Base-by-base conservation (phyloP, 1,284 basidiomycete genomes). In the Stygiomarasmius scandens region DNA sequence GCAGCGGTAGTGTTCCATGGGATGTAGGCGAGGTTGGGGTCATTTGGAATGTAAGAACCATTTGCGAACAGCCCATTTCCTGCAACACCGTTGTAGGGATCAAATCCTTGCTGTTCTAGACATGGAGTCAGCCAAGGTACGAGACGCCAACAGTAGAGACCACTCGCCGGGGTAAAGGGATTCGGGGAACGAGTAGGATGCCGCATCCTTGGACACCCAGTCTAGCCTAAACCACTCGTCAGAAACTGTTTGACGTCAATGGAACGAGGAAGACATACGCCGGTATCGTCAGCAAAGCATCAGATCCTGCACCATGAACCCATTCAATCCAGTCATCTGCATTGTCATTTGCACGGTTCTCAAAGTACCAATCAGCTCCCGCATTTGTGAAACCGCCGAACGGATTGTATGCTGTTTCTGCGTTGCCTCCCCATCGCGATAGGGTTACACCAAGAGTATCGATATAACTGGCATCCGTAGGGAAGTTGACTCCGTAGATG, bases 401-500 rank as follows among this genome's bases (percentile, higher is more conserved):
- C 2, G 79, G 79, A 60, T 82, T 82, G 65, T 82, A 82, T 1
- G 80, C 75, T 3, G 80, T 82, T 9, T 79, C 80, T 22, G 80
- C 79, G 58, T 82, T 82, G 47, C 80, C 80, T 60, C 80, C 80
- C 80, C 80, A 82, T 32, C 80, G 76, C 47, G 76, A 76, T 45
- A 80, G 69, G 6, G 79, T 77, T 11, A 79, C 69, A 58, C 80
- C 80, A 20, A 82, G 70, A 54, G 75, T 66, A 48, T 76, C 63
- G 57, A 83, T 76, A 63, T 80, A 81, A 47, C 66, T 64, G 10
- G 76, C 74, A 54, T 65, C 69, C 1, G 77, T 73, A 2, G 80
- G 80, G 72, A 78, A 83, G 66, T 81, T 81, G 59, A 81, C 75
- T 36, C 80, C 80, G 55, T 82, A 82, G 47, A 82, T 72, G 45